Evolutionary conservation across 495 filamentous ascomycete species (phyloP), one percentile per base, ranked within the genome.

Genomic region (Penicillium verhagenii): DNA sequence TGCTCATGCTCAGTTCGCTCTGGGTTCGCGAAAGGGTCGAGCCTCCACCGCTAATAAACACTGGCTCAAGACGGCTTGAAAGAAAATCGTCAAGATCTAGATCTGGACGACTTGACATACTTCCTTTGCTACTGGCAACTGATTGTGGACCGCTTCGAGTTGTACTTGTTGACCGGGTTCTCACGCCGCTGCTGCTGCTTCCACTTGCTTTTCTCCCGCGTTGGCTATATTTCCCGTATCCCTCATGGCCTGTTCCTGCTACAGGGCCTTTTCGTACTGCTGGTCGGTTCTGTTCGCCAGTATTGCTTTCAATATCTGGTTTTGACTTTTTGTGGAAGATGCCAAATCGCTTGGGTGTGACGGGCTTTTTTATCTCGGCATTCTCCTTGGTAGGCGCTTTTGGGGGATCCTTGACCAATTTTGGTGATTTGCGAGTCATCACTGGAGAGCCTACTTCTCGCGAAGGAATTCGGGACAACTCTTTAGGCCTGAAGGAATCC

Each of bases 221-320:
- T 47, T 73, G 70, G 25, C 69, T 81, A 78, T 83, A 95, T 64
- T 83, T 87, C 7, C 92, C 91, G 67, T 97, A 97, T 40, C 93
- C 94, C 74, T 97, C 94, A 69, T 97, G 91, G 2, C 94, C 94
- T 28, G 95, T 99, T 29, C 94, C 95, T 25, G 94, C 94, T 6
- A 80, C 82, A 16, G 94, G 94, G 0, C 94, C 95, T 70, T 93
- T 96, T 50, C 88, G 84, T 13, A 70, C 35, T 5, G 71, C 31
- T 5, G 74, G 52, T 58, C 84, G 88, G 19, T 84, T 79, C 26
- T 75, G 78, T 50, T 84, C 82, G 3, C 66, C 54, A n/a, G 72
- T 61, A 3, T 65, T 63, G n/a, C 67, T 56, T 39, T 83, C 81
- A 6, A 83, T 59, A 13, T 84, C 81, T 8, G 84, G 79, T 65